Evolutionary conservation across 192 early-diverging fungal species (phyloP), one percentile per base, ranked within the genome.

Genomic region (Chytriomyces hyalinus): DNA sequence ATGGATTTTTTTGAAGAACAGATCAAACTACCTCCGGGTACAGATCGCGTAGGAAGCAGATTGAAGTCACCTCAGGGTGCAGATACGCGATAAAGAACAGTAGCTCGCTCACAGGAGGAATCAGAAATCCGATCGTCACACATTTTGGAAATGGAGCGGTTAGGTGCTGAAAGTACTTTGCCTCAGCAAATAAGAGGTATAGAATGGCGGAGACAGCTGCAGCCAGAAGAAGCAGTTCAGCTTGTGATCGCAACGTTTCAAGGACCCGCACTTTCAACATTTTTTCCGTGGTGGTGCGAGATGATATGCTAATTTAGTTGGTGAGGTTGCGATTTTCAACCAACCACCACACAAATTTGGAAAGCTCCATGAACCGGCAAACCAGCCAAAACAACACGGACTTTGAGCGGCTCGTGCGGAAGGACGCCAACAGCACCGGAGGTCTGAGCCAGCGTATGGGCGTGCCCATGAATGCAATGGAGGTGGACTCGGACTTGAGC

Each of bases 401-500:
- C 67, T 68, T 68, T 45, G 67, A 68, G 67, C 67, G 46, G 67
- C 10, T 47, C 11, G 15, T 68, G 67, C 17, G 17, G 45, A 36
- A 36, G 36, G 36, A 36, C 36, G 26, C 4, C 67, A 49, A 17
- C 59, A 26, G 26, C 15, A 20, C 2, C 15, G 20, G 20, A 2
- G 53, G 53, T n/a, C 53, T 57, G 15, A n/a, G 15, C 15, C 53
- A 20, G 61, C 53, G 60, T 8, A 60, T 62, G 71, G 28, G 46
- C 15, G 15, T 62, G 60, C 60, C 71, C 43, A 10, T 13, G 71
- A 73, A 73, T 26, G 71, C 71, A 8, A 73, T 73, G 71, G 71
- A 73, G 59, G 71, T 73, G 36, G 71, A 73, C 61, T 73, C 71
- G 44, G 71, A 73, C 45, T 60, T 73, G 22, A 62, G 59, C 45